These are phyloP conservation scores for Sclerotiophoma versabilis DNA, from an alignment of 2,329 filamentous ascomycete species.

Conservation along the genomic window DNA sequence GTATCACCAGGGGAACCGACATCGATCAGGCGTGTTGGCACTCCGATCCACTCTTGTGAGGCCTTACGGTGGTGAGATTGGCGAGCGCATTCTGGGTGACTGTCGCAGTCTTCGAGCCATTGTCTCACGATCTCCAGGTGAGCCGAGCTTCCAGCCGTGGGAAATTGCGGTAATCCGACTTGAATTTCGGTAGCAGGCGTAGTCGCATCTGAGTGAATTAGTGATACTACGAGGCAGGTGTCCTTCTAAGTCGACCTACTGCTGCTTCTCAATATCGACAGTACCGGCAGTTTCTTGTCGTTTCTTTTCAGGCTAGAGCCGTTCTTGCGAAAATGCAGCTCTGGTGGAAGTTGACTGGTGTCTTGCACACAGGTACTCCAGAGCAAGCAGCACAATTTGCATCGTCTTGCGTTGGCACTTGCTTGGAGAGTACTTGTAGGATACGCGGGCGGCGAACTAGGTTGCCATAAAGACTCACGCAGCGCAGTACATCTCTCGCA, in stretches of 20 bases:
- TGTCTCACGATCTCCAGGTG: background rate
- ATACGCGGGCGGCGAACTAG: too few relatives aligned
- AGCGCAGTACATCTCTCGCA: too few relatives aligned
- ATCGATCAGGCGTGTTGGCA: slow-evolving; percentile 5
- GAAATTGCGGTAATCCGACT: background rate
- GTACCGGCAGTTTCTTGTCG: too few relatives aligned
- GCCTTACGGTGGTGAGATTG: too few relatives aligned
- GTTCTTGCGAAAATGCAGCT: too few relatives aligned
- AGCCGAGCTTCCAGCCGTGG: background rate
- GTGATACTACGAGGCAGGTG: background rate
- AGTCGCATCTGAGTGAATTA: background rate
- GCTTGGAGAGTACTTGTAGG: too few relatives aligned
- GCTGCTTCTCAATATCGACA: background rate
- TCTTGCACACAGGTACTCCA: too few relatives aligned
- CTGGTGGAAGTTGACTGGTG: too few relatives aligned
- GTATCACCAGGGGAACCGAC: background rate
- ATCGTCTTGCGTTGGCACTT: too few relatives aligned
- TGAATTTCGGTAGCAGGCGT: background rate
- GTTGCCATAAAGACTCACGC: too few relatives aligned
- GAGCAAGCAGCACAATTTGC: too few relatives aligned
- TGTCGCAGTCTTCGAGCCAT: background rate
- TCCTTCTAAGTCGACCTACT: background rate
- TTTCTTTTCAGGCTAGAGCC: too few relatives aligned
- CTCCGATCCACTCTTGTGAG: background rate
- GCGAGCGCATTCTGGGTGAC: background rate